Evolutionary conservation across 768 basidiomycete species (phyloP).

Genomic region (Roridomyces roridus): DNA sequence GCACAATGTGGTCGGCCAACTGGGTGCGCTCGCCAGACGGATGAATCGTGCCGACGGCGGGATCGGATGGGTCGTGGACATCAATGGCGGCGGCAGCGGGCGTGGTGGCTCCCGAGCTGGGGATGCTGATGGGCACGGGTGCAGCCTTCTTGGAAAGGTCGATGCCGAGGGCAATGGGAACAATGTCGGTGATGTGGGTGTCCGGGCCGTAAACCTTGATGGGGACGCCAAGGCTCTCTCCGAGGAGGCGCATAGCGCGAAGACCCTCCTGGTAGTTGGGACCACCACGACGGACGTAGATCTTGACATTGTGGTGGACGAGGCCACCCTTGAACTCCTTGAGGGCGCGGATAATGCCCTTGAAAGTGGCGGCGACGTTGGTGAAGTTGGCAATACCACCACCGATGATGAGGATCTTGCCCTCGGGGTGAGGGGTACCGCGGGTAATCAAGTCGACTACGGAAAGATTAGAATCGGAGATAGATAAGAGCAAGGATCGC

Average conservation of each 20-base stretch:
- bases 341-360: slow-evolving; percentile 97
- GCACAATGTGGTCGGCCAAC: slow-evolving; percentile 87
- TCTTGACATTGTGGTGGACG: slow-evolving; percentile 85
- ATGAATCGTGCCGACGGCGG: slow-evolving; percentile 73
- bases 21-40: slow-evolving; percentile 83
- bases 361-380: slow-evolving; percentile 99
- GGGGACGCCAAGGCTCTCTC: slow-evolving; percentile 95
- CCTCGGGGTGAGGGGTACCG: slow-evolving; percentile 79
- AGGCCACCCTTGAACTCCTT: slow-evolving; percentile 91
- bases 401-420: slow-evolving; percentile 99
- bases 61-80: slow-evolving; percentile 43
- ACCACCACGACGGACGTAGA: slow-evolving; percentile 97
- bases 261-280: slow-evolving; percentile 99
- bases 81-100: slow-evolving; percentile 45
- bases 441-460: slow-evolving; percentile 93
- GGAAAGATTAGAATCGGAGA: background rate
- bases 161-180: slow-evolving; percentile 95
- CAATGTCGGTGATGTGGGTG: slow-evolving; percentile 98
- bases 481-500: background rate
- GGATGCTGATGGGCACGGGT: slow-evolving; percentile 37
- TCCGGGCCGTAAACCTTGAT: slow-evolving; percentile 98
- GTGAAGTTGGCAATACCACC: slow-evolving; percentile 99
- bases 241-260: slow-evolving; percentile 98
- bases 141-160: slow-evolving; percentile 51
- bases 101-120: slow-evolving; percentile 54